These are phyloP conservation scores for Fusarium sp. DNA, from an alignment of 2,329 filamentous ascomycete species.

Conservation along the genomic window DNA sequence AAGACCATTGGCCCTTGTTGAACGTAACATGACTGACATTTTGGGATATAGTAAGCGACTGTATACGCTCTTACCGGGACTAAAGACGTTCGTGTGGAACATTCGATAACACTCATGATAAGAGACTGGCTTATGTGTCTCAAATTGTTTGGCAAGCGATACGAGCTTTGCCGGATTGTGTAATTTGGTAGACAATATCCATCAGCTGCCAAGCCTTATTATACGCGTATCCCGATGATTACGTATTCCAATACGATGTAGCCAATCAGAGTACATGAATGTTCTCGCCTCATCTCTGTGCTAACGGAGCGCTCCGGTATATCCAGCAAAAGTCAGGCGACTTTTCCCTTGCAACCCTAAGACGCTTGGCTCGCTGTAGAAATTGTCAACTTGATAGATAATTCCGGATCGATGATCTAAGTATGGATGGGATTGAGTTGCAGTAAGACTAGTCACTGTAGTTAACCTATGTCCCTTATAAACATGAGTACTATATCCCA, in stretches of 20 bases:
- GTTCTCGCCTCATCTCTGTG: background rate
- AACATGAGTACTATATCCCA: background rate
- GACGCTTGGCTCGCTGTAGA: accelerated
- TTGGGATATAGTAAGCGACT: background rate
- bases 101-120: accelerated
- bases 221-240: background rate
- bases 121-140: no score
- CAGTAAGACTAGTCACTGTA: accelerated
- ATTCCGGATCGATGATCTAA: accelerated
- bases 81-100: accelerated
- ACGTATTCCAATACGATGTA: background rate
- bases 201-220: background rate
- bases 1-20: accelerated
- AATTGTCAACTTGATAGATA: accelerated
- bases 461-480: accelerated
- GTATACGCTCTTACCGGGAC: background rate
- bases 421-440: accelerated
- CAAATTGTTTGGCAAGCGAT: background rate
- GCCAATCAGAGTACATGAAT: background rate
- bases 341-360: accelerated
- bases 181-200: background rate
- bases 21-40: background rate
- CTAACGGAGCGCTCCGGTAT: background rate
- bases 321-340: background rate
- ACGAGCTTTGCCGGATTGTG: accelerated